Evolutionary conservation across 257 asterid genomes (phyloP).

Genomic region (Ajuga chamaepitys): DNA sequence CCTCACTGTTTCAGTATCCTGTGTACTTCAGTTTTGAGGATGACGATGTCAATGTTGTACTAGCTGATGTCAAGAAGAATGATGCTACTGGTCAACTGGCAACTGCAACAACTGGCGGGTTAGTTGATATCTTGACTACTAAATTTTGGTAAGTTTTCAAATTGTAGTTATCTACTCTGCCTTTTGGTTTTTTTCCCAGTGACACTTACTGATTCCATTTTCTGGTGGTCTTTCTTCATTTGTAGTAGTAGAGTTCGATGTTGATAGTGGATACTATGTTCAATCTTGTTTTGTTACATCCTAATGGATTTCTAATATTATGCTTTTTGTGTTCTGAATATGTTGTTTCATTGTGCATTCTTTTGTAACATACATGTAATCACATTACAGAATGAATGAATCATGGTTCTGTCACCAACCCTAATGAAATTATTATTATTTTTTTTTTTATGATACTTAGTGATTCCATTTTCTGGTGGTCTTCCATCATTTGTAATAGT

Average conservation of each 20-base stretch:
- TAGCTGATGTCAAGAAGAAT: constrained; percentile 75
- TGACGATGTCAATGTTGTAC: constrained; percentile 57
- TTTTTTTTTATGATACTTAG: no score
- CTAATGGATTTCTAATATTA: neutral
- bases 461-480: no score
- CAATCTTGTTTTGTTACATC: neutral
- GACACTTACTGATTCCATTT: neutral
- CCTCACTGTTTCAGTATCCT: constrained; percentile 70
- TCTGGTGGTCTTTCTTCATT: neutral
- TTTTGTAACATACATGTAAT: neutral
- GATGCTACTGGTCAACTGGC: constrained; percentile 93
- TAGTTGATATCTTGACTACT: constrained; percentile 29
- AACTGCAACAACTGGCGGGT: constrained; percentile 99
- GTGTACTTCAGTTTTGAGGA: constrained; percentile 93
- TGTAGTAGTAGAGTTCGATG: neutral
- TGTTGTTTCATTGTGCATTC: neutral
- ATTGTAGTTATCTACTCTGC: neutral
- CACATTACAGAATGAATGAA: neutral
- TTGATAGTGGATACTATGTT: neutral
- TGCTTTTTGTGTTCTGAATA: no score
- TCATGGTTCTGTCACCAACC: neutral
- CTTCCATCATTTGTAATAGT: no score
- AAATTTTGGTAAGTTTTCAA: neutral
- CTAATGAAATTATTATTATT: neutral
- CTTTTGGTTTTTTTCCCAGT: neutral